Percentiles rank a stretch among this genome's conserved stretches.
These are phyloP conservation scores for Monilinia fructicola DNA, from an alignment of 2,329 filamentous ascomycete species.

Conservation along the genomic window DNA sequence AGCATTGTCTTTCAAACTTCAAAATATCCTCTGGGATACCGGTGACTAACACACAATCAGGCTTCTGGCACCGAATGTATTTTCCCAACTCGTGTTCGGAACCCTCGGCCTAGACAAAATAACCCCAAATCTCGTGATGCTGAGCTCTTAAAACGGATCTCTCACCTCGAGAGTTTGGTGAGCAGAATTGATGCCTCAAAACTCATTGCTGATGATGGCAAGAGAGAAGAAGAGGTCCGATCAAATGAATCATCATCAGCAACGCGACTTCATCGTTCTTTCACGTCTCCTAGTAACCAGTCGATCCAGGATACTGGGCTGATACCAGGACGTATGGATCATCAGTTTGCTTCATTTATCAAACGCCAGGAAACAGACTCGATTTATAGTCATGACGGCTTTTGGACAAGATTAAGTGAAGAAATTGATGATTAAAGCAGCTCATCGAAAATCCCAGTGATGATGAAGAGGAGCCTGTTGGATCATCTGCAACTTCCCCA, in stretches of 20 bases:
- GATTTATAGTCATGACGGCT: slow-evolving; percentile 19
- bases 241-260: slow-evolving; percentile 15
- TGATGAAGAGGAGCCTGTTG: slow-evolving; percentile 19
- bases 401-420: slow-evolving; percentile 24
- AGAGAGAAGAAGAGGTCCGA: not conserved
- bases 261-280: slow-evolving; percentile 6
- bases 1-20: not conserved
- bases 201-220: not conserved
- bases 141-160: slow-evolving; percentile 25
- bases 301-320: not conserved
- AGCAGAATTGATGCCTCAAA: slow-evolving; percentile 23
- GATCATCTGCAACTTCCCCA: slow-evolving; percentile 6
- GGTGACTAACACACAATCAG: slow-evolving; percentile 4
- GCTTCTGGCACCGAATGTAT: slow-evolving; percentile 19
- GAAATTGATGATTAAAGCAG: slow-evolving; percentile 22
- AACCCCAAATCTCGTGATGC: slow-evolving; percentile 22
- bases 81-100: slow-evolving; percentile 22
- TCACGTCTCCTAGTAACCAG: not conserved
- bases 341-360: slow-evolving; percentile 21
- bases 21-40: not conserved
- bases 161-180: slow-evolving; percentile 24
- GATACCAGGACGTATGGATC: slow-evolving; percentile 11
- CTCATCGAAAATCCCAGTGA: slow-evolving; percentile 20
- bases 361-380: slow-evolving; percentile 18
- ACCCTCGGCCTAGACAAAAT: slow-evolving; percentile 7